These are phyloP conservation scores for Yamadazyma phyllophila DNA, from an alignment of 805 yeast genomes.

Conservation along the genomic window DNA sequence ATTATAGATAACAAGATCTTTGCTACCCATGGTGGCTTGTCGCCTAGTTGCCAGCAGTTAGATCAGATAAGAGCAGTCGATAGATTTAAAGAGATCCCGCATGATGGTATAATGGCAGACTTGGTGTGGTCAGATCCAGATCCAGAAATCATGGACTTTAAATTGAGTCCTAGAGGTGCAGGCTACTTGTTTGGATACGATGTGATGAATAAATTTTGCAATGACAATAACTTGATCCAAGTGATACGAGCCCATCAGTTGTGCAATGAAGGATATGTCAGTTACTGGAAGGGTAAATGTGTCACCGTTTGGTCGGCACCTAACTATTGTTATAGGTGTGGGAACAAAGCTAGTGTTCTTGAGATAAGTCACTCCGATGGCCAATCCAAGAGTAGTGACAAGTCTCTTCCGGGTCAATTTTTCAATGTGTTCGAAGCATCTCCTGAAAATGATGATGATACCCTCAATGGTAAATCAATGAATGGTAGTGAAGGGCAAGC, in stretches of 20 bases:
- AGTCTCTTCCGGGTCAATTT: slow-evolving; percentile 48
- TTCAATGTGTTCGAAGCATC: slow-evolving; percentile 97
- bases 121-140: slow-evolving; percentile 99
- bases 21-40: slow-evolving; percentile 95
- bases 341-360: slow-evolving; percentile 94
- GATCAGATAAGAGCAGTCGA: slow-evolving; percentile 91
- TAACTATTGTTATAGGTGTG: slow-evolving; percentile 94
- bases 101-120: slow-evolving; percentile 99
- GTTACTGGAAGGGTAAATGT: slow-evolving; percentile 84
- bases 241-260: slow-evolving; percentile 93
- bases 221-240: slow-evolving; percentile 73
- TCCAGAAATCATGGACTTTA: slow-evolving; percentile 72
- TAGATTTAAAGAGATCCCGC: slow-evolving; percentile 92
- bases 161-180: slow-evolving; percentile 93
- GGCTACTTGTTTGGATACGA: slow-evolving; percentile 94
- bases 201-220: slow-evolving; percentile 82
- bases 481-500: slow-evolving; percentile 25
- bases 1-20: slow-evolving; percentile 87
- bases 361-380: slow-evolving; percentile 64
- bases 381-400: slow-evolving; percentile 7
- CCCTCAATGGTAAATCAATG: slow-evolving; percentile 39
- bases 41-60: slow-evolving; percentile 91
- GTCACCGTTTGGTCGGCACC: slow-evolving; percentile 99
- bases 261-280: slow-evolving; percentile 94
- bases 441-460: slow-evolving; percentile 79